Percentiles rank a stretch among this genome's conserved stretches.
phyloP scores from a whole-genome alignment of 2,329 filamentous ascomycete genomes.

The Colletotrichum sojae region DNA sequence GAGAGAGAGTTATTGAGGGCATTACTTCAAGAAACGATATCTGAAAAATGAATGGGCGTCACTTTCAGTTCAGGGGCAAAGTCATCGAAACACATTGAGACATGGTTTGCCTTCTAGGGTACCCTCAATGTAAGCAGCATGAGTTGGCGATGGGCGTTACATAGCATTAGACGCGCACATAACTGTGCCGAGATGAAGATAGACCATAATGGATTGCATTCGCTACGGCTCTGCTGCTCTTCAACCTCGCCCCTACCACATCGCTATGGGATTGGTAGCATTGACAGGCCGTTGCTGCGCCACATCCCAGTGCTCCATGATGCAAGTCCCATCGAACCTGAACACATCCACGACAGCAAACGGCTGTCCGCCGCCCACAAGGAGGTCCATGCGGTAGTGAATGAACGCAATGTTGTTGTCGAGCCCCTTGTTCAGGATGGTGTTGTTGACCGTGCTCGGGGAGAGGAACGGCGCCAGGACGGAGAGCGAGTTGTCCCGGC shows the following conservation, averaged over 20 bases:
- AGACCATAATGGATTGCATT: too few species aligned
- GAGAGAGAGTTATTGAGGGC: conserved; percentile 5
- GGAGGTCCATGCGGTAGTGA: conserved; percentile 33
- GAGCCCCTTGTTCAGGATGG: conserved; percentile 22
- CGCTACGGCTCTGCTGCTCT: too few species aligned
- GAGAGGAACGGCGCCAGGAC: conserved; percentile 24
- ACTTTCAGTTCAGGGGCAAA: not conserved
- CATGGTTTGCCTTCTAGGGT: too few species aligned
- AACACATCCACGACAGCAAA: conserved; percentile 37
- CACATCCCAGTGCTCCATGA: conserved; percentile 41
- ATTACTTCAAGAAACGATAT: conserved; percentile 2
- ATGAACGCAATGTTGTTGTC: conserved; percentile 27
- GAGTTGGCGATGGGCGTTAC: too few species aligned
- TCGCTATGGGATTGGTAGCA: conserved; percentile 33
- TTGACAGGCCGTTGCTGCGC: conserved; percentile 26
- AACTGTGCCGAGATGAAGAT: too few species aligned
- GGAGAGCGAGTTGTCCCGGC: conserved; percentile 20
- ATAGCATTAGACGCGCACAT: too few species aligned
- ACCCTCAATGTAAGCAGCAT: too few species aligned
- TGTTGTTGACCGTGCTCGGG: conserved; percentile 25
- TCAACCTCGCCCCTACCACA: too few species aligned
- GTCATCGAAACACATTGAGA: too few species aligned
- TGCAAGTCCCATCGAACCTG: conserved; percentile 39
- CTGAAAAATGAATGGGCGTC: not conserved
- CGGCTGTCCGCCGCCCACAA: conserved; percentile 8